phyloP scores from a whole-genome alignment of 1,284 basidiomycete species.

The Trametes hirsuta region DNA sequence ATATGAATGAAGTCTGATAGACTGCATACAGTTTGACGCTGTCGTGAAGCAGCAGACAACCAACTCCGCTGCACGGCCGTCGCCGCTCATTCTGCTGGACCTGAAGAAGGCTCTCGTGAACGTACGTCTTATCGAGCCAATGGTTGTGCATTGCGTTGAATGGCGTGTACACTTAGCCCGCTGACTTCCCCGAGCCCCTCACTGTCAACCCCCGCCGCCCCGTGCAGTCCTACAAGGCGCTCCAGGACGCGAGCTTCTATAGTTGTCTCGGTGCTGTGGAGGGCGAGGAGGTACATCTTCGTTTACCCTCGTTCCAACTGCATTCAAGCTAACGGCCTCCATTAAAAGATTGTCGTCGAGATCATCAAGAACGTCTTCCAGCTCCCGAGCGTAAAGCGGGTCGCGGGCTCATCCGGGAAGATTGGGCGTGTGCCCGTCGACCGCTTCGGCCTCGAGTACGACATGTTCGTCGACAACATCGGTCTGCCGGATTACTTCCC shows the following conservation, averaged over 20 bases:
- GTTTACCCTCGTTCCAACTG: neutral
- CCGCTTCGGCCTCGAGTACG: constrained; percentile 29
- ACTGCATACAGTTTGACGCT: constrained; percentile 41
- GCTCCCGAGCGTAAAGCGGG: constrained; percentile 49
- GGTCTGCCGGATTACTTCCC: constrained; percentile 36
- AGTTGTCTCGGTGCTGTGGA: constrained; percentile 44
- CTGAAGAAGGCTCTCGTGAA: constrained; percentile 55
- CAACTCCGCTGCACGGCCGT: constrained; percentile 41
- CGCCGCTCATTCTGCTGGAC: constrained; percentile 47
- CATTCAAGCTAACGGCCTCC: neutral
- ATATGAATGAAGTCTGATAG: constrained; percentile 22
- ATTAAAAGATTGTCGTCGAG: constrained; percentile 39
- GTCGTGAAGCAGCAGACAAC: constrained; percentile 46
- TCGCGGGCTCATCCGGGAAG: constrained; percentile 42
- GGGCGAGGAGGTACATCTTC: constrained; percentile 35
- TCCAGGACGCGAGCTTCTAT: constrained; percentile 50
- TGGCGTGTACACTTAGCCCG: constrained; percentile 25
- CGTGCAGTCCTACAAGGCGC: constrained; percentile 39
- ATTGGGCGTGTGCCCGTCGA: constrained; percentile 38
- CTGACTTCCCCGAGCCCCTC: constrained; percentile 48
- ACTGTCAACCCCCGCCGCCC: constrained; percentile 45
- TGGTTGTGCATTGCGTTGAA: neutral
- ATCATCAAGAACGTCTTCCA: constrained; percentile 49
- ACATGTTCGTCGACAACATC: constrained; percentile 32
- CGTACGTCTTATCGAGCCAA: constrained; percentile 34